Evolutionary conservation across 139 green algal genomes (phyloP).

Genomic region (Cymbomonas tetramitiformis): DNA sequence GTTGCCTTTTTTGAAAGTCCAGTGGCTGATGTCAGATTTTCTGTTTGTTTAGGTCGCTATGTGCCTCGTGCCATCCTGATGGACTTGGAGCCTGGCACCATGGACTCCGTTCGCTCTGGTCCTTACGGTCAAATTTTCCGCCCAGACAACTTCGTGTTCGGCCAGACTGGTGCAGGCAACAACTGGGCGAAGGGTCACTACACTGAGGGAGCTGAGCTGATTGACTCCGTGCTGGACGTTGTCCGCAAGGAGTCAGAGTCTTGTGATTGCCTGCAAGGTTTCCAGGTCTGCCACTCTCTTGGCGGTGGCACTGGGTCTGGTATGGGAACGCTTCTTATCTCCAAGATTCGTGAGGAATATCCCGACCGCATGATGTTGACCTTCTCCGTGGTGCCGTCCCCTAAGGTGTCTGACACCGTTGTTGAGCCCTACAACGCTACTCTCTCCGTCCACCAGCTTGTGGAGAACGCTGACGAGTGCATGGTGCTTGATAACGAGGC

Average conservation of each 20-base stretch:
- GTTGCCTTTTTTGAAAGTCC: too few relatives aligned
- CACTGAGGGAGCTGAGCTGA: constrained; percentile 95
- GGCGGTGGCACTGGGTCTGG: constrained; percentile 89
- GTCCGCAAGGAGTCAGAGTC: constrained; percentile 95
- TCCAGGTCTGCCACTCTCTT: constrained; percentile 91
- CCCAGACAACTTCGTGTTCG: constrained; percentile 96
- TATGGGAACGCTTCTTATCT: constrained; percentile 96
- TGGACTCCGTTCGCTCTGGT: constrained; percentile 81
- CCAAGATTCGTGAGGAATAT: constrained; percentile 95
- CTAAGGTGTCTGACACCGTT: constrained; percentile 98
- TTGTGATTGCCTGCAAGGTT: constrained; percentile 94
- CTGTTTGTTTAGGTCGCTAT: constrained; percentile 59
- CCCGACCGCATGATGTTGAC: constrained; percentile 96
- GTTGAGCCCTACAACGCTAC: constrained; percentile 99
- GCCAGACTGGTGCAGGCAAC: constrained; percentile 90
- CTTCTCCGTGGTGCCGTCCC: constrained; percentile 97
- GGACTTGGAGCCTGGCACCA: constrained; percentile 93
- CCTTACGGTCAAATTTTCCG: constrained; percentile 89
- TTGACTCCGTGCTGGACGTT: constrained; percentile 95
- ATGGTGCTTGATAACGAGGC: constrained; percentile 97
- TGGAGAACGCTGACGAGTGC: constrained; percentile 99
- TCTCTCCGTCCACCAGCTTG: constrained; percentile 97
- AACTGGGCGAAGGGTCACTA: constrained; percentile 99
- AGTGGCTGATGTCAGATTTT: neutral
- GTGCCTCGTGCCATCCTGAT: constrained; percentile 92